Conservation (phyloP, 2,329 filamentous ascomycete genomes). For the Tothia fuscella region DNA sequence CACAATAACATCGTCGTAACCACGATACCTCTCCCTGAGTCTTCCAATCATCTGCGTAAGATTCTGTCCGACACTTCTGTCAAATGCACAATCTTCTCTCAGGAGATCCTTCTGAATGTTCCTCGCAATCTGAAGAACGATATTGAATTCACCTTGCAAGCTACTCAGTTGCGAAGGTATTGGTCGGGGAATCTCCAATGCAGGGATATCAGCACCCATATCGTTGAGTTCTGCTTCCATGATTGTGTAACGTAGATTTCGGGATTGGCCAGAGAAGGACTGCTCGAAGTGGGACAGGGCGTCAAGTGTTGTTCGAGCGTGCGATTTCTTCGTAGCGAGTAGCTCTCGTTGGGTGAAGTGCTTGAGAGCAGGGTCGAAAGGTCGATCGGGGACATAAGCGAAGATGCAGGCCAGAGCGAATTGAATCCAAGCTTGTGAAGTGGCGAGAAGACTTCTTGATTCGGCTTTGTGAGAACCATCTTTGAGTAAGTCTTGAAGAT, state of each 20-base stretch:
- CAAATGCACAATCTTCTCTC: constrained; percentile 17
- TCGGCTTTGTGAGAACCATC: constrained; percentile 13
- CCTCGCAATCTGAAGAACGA: constrained; percentile 42
- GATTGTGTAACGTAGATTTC: constrained; percentile 2
- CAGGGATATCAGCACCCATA: constrained; percentile 55
- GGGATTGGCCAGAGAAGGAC: constrained; percentile 50
- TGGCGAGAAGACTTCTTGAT: constrained; percentile 12
- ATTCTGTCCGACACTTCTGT: constrained; percentile 34
- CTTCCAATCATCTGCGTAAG: constrained; percentile 59
- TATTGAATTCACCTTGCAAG: constrained; percentile 74
- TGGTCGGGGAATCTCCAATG: constrained; percentile 61
- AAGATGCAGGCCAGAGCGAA: constrained; percentile 63
- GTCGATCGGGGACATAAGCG: constrained; percentile 74
- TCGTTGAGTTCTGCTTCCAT: constrained; percentile 29
- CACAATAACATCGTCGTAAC: constrained; percentile 74
- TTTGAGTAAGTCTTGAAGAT: background rate
- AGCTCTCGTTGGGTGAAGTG: constrained; percentile 51
- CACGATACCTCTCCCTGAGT: constrained; percentile 56
- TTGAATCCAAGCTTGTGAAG: constrained; percentile 1
- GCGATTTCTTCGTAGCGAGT: constrained; percentile 43
- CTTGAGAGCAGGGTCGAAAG: constrained; percentile 65
- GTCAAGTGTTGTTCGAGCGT: constrained; percentile 45
- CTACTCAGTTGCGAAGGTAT: constrained; percentile 52
- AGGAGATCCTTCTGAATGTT: constrained; percentile 19
- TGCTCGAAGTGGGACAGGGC: constrained; percentile 55